Conservation (phyloP, 768 basidiomycete species). For the Termitomyces sp. region DNA sequence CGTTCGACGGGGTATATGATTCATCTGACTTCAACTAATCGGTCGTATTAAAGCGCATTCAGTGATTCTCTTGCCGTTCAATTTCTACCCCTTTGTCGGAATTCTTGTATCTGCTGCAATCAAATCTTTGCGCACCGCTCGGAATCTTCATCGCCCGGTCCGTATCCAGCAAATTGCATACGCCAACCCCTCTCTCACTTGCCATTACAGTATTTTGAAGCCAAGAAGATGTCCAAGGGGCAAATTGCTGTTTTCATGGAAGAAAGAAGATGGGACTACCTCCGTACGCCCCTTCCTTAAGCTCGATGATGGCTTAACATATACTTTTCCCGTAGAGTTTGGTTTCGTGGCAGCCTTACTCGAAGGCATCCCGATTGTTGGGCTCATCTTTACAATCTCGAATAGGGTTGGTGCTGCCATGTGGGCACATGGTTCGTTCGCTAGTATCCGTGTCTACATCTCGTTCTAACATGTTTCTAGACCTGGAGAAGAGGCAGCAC, state of each 20-base stretch:
- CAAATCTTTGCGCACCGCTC: conserved; percentile 62
- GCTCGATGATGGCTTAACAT: background rate
- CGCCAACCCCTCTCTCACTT: background rate
- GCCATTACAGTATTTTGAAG: conserved; percentile 67
- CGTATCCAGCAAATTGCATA: conserved; percentile 12
- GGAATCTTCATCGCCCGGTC: conserved; percentile 64
- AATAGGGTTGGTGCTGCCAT: conserved; percentile 91
- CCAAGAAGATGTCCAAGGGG: conserved; percentile 73
- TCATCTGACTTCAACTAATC: background rate
- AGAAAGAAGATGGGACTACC: conserved; percentile 88
- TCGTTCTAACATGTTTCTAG: conserved; percentile 22
- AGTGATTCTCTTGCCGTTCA: conserved; percentile 59
- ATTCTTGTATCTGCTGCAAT: conserved; percentile 55
- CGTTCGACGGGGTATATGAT: conserved; percentile 37
- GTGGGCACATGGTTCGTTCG: conserved; percentile 74
- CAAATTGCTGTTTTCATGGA: conserved; percentile 76
- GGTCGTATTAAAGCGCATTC: background rate
- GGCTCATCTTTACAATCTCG: conserved; percentile 76
- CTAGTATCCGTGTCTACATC: background rate
- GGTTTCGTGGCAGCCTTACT: conserved; percentile 81
- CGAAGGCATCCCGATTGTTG: conserved; percentile 77
- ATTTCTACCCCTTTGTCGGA: conserved; percentile 67
- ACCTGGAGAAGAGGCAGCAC: conserved; percentile 58
- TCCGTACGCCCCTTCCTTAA: conserved; percentile 35
- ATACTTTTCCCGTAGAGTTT: conserved; percentile 49